A percentile compares a stretch with the other conserved stretches of the same genome.
phyloP scores from a whole-genome alignment of 2,329 filamentous ascomycete species.

The Fusarium fracticaudum region DNA sequence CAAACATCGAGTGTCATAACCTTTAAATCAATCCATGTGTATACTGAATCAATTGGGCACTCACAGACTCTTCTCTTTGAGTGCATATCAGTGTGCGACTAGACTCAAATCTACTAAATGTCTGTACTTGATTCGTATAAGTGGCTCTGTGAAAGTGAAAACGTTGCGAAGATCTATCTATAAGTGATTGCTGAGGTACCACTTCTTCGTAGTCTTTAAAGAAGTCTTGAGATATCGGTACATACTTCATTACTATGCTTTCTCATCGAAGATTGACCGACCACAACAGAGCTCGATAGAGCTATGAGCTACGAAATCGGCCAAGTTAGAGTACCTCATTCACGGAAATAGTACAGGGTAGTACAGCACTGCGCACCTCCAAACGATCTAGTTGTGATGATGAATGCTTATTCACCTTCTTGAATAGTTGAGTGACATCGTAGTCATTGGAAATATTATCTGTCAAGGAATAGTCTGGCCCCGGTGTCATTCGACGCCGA shows the following conservation, averaged over 20 bases:
- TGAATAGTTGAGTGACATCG: background rate
- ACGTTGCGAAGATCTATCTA: background rate
- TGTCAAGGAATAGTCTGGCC: fast-evolving
- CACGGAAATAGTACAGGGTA: background rate
- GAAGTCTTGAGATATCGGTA: too few relatives aligned
- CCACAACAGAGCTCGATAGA: background rate
- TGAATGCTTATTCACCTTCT: background rate
- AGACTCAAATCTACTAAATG: background rate
- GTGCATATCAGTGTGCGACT: background rate
- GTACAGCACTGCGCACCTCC: background rate
- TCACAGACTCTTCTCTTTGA: background rate
- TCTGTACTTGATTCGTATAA: background rate
- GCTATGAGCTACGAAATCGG: background rate
- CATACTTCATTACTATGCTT: background rate
- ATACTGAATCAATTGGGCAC: background rate
- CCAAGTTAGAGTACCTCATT: background rate
- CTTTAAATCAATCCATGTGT: too few relatives aligned
- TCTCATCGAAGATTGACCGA: background rate
- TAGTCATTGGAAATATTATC: background rate
- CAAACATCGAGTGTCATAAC: background rate
- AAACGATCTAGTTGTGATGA: background rate
- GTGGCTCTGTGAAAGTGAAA: background rate
- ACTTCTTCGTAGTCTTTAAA: too few relatives aligned
- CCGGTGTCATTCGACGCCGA: background rate
- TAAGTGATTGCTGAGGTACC: background rate